Base-by-base conservation (phyloP, 768 basidiomycete species). In the Mycena floridula region DNA sequence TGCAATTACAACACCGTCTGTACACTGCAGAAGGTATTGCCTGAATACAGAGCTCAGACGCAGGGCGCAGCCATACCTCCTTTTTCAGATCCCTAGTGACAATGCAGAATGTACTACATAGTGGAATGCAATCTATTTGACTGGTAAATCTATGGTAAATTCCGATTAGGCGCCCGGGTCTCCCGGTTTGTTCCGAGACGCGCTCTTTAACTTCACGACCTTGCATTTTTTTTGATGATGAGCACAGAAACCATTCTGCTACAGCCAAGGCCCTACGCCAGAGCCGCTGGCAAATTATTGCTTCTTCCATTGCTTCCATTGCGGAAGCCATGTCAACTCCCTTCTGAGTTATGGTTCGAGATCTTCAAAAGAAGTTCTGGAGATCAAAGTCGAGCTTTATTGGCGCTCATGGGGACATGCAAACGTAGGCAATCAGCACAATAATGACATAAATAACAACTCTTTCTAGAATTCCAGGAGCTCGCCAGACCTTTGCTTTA, bases 281-380 rank as follows among this genome's bases (percentile, higher is more conserved):
- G 67, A 37, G 58, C 56, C 44, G 68, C 83, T 13, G 82, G 85
- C 37, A 68, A 69, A 24, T 68, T 89, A 23, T 60, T 84, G 12
- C 71, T 90, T 11, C 61, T 89, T 0, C 86, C 86, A 13, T 70
- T 90, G 15, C 70, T 89, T 11, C 85, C 84, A 11, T 58, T 69
- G 5, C 70, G 63, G 32, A 72, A 69, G 21, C 70, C 71, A 15
- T 50, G 72, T 39, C 77, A 73, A 49, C 67, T 90, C 15, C 88
- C 88, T 2, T 62, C 66, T 3, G 88, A 89, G 64, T 57, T 89
- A 49, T 89, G 88, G 88, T 64, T 71, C 5, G 71, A 70, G 27
- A 77, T 90, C 40, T 70, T 89, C 42, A 57, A 63, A 24, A 15
- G n/a, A n/a, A n/a, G n/a, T n/a, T n/a, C n/a, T n/a, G n/a, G n/a